Conservation (phyloP, 1,284 basidiomycete species). For the Serendipita sp. region DNA sequence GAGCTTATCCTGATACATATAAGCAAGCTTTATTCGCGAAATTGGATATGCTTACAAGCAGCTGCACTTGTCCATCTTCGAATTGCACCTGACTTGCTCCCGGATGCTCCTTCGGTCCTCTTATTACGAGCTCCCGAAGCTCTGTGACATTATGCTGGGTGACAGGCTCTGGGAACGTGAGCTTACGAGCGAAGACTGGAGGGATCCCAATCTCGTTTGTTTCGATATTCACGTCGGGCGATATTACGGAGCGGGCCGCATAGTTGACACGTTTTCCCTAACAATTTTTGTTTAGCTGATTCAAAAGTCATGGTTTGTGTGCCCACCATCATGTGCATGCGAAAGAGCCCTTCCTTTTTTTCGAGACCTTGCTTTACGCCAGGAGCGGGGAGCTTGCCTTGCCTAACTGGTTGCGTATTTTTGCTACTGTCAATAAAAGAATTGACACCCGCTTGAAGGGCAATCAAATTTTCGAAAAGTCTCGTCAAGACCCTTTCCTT, state of each 20-base stretch:
- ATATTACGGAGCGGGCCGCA: conserved; percentile 97
- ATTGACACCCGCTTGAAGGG: conserved; percentile 91
- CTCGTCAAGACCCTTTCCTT: conserved; percentile 48
- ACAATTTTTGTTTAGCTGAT: conserved; percentile 1
- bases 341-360: conserved; percentile 98
- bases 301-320: conserved; percentile 1
- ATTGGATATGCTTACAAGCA: conserved; percentile 38
- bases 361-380: conserved; percentile 96
- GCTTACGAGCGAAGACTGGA: conserved; percentile 91
- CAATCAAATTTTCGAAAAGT: conserved; percentile 72
- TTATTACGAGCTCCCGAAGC: conserved; percentile 83
- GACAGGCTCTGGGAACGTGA: conserved; percentile 97
- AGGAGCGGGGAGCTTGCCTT: conserved; percentile 84
- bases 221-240: conserved; percentile 98
- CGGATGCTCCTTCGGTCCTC: conserved; percentile 80
- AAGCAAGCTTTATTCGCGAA: conserved; percentile 3
- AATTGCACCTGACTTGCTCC: conserved; percentile 91
- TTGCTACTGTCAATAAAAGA: conserved; percentile 96
- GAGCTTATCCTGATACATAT: conserved; percentile 55
- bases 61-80: conserved; percentile 82
- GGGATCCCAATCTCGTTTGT: conserved; percentile 98
- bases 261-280: conserved; percentile 99
- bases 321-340: conserved; percentile 97
- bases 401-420: conserved; percentile 74
- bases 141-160: conserved; percentile 84